Conservation (phyloP, 495 filamentous ascomycete species). For the Astrothelium subdiscretum region DNA sequence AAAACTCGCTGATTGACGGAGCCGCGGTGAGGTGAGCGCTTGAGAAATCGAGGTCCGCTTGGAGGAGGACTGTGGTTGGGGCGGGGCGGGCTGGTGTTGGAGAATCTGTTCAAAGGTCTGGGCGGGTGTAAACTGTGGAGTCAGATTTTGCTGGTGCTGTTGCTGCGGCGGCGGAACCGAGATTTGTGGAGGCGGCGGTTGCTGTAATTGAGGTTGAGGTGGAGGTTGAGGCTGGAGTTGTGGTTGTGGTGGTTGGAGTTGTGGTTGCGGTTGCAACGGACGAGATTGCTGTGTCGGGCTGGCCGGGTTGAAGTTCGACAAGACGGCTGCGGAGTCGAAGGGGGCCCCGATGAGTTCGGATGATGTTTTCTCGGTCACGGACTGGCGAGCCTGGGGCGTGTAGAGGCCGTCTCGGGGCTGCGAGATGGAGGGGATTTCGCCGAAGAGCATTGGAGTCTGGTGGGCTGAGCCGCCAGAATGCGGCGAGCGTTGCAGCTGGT, state of each 20-base stretch:
- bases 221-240: background rate
- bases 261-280: background rate
- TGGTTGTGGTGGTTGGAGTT: background rate
- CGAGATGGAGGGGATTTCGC: background rate
- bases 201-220: background rate
- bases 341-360: conserved; percentile 13
- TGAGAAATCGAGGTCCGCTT: background rate
- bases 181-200: background rate
- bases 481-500: background rate
- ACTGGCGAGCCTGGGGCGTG: conserved; percentile 8
- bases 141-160: background rate
- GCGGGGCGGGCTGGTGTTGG: background rate
- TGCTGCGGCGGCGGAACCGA: background rate
- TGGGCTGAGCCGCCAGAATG: background rate
- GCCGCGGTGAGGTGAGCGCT: conserved; percentile 29
- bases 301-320: conserved; percentile 15
- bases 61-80: background rate
- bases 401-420: background rate
- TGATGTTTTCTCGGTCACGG: conserved; percentile 14
- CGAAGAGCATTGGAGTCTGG: background rate
- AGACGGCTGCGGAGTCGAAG: conserved; percentile 17
- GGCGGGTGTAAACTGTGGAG: background rate
- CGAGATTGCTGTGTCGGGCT: conserved; percentile 8
- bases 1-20: conserved; percentile 76
- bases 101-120: background rate